Base-by-base conservation (phyloP, 2,329 filamentous ascomycete species). In the Aspergillus proliferans region DNA sequence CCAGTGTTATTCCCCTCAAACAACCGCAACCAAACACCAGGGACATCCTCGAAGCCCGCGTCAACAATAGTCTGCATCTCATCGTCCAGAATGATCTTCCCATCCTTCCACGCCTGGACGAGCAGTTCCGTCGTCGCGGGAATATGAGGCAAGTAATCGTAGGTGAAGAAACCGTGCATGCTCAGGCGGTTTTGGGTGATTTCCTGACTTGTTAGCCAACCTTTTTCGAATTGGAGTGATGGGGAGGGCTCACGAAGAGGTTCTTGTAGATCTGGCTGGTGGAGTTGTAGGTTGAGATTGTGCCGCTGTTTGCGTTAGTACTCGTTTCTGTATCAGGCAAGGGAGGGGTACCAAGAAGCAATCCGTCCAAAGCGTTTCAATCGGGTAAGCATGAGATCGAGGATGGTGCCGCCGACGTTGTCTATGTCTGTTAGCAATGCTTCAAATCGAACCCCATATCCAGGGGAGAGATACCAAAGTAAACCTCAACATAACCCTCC, bases 401-500 rank as follows among this genome's bases (percentile, higher is more conserved):
- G 63, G 34, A 77, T 73, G 26, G 67, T 60, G 3, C 75, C 76
- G 6, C 76, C 76, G 3, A 77, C 74, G 51, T 78, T 78, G 57
- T 78, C 53, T 53, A 33, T 3, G 10, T 14, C 7, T 18, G 44
- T 30, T 34, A 21, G 21, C 21, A 21, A 21, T 21, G 4, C 4
- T 21, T 21, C 21, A 21, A 21, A 21, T 21, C 21, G 21, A 21
- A 21, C 4, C 21, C 21, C 21, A 21, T 21, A 4, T 21, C 21
- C 4, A 21, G 21, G 21, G 3, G 21, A 21, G 15, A 30, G 47
- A 14, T 36, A 51, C 49, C 76, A 48, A 74, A 76, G 56, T 74
- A 78, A 6, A 79, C 66, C 12, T 80, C 75, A 1, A 77, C 76
- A 55, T 71, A 76, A n/a, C 71, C 70, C 2, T 72, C 69, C 0